Evolutionary conservation across 345 rosid genomes (phyloP), one percentile per base, ranked within the genome.

Genomic region (Corymbia maculata): DNA sequence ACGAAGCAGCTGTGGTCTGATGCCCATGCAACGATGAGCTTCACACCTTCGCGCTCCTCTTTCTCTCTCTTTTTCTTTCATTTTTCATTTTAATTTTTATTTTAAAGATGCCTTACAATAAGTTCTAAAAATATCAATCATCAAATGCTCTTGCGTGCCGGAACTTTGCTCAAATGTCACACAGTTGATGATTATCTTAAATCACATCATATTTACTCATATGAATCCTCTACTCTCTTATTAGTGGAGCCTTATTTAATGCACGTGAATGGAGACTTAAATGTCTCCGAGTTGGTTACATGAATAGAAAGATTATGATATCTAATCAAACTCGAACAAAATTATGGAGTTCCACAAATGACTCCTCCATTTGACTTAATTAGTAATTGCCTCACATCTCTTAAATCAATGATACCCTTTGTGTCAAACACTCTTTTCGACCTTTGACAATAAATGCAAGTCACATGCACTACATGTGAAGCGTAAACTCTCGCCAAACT

Each of bases 171-270:
- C 42, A 36, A 36, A 36, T 36, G 42, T 13, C 7, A 13, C 42
- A 36, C n/a, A n/a, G 19, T 64, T 14, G 75, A 64, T 4, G 2
- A 64, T 13, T 15, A 64, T 5, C 13, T 64, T 9, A 64, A 13
- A 64, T 2, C 17, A 0, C 1, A 0, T 2, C 19, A 64, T n/a
- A 1, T 64, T 13, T 9, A 64, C 21, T n/a, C 17, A 64, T 2
- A 8, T 64, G 13, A n/a, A 64, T 64, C 14, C 2, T n/a, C 17
- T 6, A n/a, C 1, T 7, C 9, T 64, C 0, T 9, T 28, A 0
- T 12, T 0, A n/a, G 1, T n/a, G 10, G 36, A 64, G 5, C 6
- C 42, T n/a, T 28, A 64, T 0, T 2, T 13, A 14, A n/a, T n/a
- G 10, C 19, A 7, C 1, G 2, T 14, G 16, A 64, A 64, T 1